Evolutionary conservation across 2,329 filamentous ascomycete genomes (phyloP), one percentile per base, ranked within the genome.

Genomic region (Arachnomyces sp.): DNA sequence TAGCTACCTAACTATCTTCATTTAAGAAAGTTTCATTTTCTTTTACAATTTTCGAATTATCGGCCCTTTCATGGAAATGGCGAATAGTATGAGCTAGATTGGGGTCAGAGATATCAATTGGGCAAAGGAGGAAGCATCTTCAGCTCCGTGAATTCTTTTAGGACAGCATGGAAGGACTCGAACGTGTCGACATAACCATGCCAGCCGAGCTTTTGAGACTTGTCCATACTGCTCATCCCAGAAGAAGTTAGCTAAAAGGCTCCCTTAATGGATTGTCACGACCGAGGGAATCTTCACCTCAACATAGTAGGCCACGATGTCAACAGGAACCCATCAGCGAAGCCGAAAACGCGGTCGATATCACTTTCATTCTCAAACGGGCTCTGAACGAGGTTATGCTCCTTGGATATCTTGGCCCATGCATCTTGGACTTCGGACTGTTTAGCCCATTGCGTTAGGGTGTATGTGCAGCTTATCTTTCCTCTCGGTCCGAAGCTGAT

Each of bases 391-490:
- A 75, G 50, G 2, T 58, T 52, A 43, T 74, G 53, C 48, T 65
- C 55, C 38, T 58, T 44, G 29, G 63, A 61, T 4, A 75, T 53
- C 43, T 68, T 62, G 30, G 56, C 54, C 72, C 72, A 75, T 1
- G 67, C 65, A 14, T 62, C 48, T 31, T 63, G 53, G 3, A 74
- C 69, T 28, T 67, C 63, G 0, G 57, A 51, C 32, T 62, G 52
- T 38, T 62, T 55, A 1, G 71, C 67, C 73, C 72, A 76, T 13
- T 67, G 57, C 0, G 59, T 54, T 1, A 75, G 50, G 2, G 55
- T 64, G 45, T 69, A 73, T 0, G 55, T 57, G 11, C 58, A 59
- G 1, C 63, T 60, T 8, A 65, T 52, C 4, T 54, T 62, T 4
- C 49, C 55, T 5, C 61, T 58, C 0, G 70, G 66, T 0, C 71